phyloP scores from a whole-genome alignment of 2,329 filamentous ascomycete species.

The Sodiomyces alkalinus region DNA sequence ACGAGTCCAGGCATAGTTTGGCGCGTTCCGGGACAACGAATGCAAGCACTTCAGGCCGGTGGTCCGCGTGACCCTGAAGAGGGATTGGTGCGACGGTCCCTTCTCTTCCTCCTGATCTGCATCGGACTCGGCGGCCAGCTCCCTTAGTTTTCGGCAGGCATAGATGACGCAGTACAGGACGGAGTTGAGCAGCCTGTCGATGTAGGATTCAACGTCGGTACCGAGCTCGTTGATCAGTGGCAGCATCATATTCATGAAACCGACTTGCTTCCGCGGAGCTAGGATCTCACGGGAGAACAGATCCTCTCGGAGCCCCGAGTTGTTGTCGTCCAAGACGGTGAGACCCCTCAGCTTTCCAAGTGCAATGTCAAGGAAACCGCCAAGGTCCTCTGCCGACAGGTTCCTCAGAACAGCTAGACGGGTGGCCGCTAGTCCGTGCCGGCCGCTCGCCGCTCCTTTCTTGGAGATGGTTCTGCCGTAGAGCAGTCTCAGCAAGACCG shows the following conservation, averaged over 20 bases:
- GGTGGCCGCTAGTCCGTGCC: slow-evolving; percentile 66
- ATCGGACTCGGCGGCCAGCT: slow-evolving; percentile 18
- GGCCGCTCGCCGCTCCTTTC: slow-evolving; percentile 60
- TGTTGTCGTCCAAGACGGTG: slow-evolving; percentile 38
- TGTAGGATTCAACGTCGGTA: slow-evolving; percentile 52
- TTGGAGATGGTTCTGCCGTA: slow-evolving; percentile 83
- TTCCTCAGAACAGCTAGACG: slow-evolving; percentile 69
- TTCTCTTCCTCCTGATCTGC: slow-evolving; percentile 24
- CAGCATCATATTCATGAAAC: slow-evolving; percentile 82
- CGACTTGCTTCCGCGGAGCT: slow-evolving; percentile 65
- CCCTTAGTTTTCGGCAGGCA: slow-evolving; percentile 44
- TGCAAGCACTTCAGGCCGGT: slow-evolving; percentile 72
- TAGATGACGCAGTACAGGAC: slow-evolving; percentile 69
- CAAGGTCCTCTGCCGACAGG: slow-evolving; percentile 58
- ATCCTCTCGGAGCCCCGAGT: slow-evolving; percentile 30
- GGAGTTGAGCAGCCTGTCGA: slow-evolving; percentile 55
- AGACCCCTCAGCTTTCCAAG: slow-evolving; percentile 54
- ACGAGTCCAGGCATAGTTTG: slow-evolving; percentile 53
- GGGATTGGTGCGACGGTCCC: slow-evolving; percentile 32
- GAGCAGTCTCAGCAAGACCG: slow-evolving; percentile 70
- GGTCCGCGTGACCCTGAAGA: slow-evolving; percentile 52
- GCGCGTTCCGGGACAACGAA: slow-evolving; percentile 59
- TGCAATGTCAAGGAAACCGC: slow-evolving; percentile 70
- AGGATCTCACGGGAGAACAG: slow-evolving; percentile 44
- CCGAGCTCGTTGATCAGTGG: slow-evolving; percentile 77